Percentiles rank a stretch among this genome's conserved stretches.
These are phyloP conservation scores for Trametes cubensis DNA, from an alignment of 768 basidiomycete genomes.

Conservation along the genomic window DNA sequence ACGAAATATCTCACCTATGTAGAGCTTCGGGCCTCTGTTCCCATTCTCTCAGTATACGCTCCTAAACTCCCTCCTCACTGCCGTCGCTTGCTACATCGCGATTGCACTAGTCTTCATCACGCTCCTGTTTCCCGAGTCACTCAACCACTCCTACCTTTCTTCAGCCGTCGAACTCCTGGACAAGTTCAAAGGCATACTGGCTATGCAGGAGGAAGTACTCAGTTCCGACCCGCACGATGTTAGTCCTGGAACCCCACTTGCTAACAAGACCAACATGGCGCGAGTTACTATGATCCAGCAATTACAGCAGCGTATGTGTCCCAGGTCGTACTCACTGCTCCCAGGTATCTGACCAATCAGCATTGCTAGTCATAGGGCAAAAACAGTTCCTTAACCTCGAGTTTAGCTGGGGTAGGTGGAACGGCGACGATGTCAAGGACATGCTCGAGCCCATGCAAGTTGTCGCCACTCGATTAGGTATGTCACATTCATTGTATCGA, in stretches of 20 bases:
- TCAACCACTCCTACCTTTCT: constrained; percentile 45
- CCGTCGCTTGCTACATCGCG: constrained; percentile 50
- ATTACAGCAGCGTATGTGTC: constrained; percentile 35
- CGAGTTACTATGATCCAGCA: constrained; percentile 30
- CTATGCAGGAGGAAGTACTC: constrained; percentile 39
- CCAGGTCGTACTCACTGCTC: not conserved
- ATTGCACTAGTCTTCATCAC: constrained; percentile 48
- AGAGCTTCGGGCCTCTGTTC: constrained; percentile 54
- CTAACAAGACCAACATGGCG: constrained; percentile 25
- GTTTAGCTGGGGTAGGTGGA: constrained; percentile 51
- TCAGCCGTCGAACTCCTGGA: constrained; percentile 36
- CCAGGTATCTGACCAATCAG: not conserved
- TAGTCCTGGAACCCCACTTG: constrained; percentile 26
- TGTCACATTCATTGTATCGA: constrained; percentile 3
- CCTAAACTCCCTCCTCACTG: constrained; percentile 45
- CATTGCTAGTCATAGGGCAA: constrained; percentile 37
- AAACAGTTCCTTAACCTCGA: constrained; percentile 44
- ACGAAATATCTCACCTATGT: not conserved
- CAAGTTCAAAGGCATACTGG: constrained; percentile 34
- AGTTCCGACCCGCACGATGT: constrained; percentile 27
- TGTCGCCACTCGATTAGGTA: constrained; percentile 42
- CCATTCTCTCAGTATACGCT: constrained; percentile 49
- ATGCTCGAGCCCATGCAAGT: constrained; percentile 40
- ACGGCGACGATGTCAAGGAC: constrained; percentile 44
- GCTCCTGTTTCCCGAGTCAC: constrained; percentile 55